Evolutionary conservation across 345 rosid species (phyloP).

Genomic region (Ceriops decandra): DNA sequence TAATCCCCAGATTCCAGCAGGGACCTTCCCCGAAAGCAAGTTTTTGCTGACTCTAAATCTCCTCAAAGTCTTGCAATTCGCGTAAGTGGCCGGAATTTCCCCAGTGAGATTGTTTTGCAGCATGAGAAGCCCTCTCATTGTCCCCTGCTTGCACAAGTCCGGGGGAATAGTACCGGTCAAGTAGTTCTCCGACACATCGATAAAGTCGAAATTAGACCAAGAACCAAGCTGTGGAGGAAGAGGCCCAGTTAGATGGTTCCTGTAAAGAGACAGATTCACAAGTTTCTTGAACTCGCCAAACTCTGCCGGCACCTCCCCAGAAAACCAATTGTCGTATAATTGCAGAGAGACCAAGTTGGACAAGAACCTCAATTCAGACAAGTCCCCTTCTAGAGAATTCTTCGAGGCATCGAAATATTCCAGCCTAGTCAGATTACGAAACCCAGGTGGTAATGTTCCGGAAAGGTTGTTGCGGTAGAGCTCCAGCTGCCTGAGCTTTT

Average conservation of each 20-base stretch:
- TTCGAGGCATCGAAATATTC: constrained; percentile 56
- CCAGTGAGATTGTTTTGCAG: constrained; percentile 74
- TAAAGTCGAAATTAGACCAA: constrained; percentile 57
- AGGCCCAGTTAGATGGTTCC: constrained; percentile 62
- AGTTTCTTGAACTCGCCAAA: constrained; percentile 65
- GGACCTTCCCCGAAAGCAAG: constrained; percentile 61
- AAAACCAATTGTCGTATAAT: constrained; percentile 44
- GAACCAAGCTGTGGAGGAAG: constrained; percentile 72
- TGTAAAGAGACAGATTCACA: constrained; percentile 65
- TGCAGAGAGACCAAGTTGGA: constrained; percentile 59
- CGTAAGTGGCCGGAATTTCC: constrained; percentile 63
- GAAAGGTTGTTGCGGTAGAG: constrained; percentile 51
- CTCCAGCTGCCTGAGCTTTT: constrained; percentile 67
- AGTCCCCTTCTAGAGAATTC: constrained; percentile 53
- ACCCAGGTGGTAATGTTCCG: constrained; percentile 63
- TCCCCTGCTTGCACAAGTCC: constrained; percentile 76
- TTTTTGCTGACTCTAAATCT: constrained; percentile 77
- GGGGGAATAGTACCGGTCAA: constrained; percentile 78
- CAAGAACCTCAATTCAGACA: constrained; percentile 54
- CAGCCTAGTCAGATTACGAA: constrained; percentile 61
- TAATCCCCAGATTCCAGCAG: constrained; percentile 80
- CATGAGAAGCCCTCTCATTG: constrained; percentile 58
- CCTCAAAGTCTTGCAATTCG: constrained; percentile 46
- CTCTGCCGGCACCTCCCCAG: constrained; percentile 73
- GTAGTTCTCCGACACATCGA: constrained; percentile 78